A percentile compares a stretch with the other conserved stretches of the same genome.
These are phyloP conservation scores for Solanum chmielewskii DNA, from an alignment of 257 asterid species.

Conservation along the genomic window DNA sequence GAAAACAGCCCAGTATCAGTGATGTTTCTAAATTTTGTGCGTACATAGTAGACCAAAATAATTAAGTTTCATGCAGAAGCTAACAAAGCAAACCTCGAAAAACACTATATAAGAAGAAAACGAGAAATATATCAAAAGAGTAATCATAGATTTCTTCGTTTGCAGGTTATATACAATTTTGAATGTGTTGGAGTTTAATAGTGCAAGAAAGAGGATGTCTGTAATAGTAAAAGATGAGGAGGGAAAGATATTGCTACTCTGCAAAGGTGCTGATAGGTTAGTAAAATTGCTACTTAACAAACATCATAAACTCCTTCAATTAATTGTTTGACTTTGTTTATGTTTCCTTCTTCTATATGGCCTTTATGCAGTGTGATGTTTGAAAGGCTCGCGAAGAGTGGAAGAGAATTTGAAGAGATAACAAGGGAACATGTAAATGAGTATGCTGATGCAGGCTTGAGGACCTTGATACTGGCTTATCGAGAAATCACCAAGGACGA, in stretches of 20 bases:
- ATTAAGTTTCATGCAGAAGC: not conserved
- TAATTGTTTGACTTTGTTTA: not conserved
- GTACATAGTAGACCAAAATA: not conserved
- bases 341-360: not conserved
- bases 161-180: constrained; percentile 69
- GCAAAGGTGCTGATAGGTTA: constrained; percentile 95
- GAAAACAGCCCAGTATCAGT: not conserved
- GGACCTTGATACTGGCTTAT: constrained; percentile 84
- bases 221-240: constrained; percentile 72
- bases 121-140: not conserved
- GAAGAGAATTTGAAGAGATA: constrained; percentile 45
- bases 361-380: constrained; percentile 56
- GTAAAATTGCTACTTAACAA: constrained; percentile 10
- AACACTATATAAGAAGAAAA: not conserved
- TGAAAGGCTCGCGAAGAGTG: constrained; percentile 54
- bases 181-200: constrained; percentile 67
- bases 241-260: constrained; percentile 59
- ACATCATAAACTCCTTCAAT: not conserved
- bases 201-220: constrained; percentile 88
- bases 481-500: constrained; percentile 68
- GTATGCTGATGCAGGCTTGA: constrained; percentile 89
- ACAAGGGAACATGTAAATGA: constrained; percentile 64
- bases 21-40: not conserved
- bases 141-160: not conserved
- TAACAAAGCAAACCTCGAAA: not conserved